Evolutionary conservation across 2,329 filamentous ascomycete species (phyloP).

Genomic region (Penicillium italicum): DNA sequence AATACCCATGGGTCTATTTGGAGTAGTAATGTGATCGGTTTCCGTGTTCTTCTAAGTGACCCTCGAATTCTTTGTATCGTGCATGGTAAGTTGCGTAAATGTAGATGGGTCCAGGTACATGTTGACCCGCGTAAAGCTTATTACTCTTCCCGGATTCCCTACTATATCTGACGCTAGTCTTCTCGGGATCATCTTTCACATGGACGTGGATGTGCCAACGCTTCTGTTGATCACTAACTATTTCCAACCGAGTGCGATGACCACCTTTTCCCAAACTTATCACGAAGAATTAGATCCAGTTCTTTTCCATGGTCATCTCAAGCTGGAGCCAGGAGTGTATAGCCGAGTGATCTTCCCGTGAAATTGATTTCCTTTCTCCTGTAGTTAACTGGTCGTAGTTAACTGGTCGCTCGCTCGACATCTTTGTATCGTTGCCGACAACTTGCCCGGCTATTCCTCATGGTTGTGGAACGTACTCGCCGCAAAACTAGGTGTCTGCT

Average conservation of each 20-base stretch:
- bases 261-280: background rate
- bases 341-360: background rate
- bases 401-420: no score
- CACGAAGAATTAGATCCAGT: background rate
- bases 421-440: no score
- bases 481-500: background rate
- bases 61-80: slow-evolving; percentile 6
- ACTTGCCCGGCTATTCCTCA: no score
- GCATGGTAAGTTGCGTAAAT: slow-evolving; percentile 10
- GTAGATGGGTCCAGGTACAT: slow-evolving; percentile 1
- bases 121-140: background rate
- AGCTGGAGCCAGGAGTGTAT: no score
- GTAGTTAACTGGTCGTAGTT: no score
- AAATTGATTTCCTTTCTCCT: background rate
- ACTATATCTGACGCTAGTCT: background rate
- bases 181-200: no score
- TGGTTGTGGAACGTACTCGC: background rate
- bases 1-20: slow-evolving; percentile 26
- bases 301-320: background rate
- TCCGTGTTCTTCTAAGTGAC: slow-evolving; percentile 15
- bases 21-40: slow-evolving; percentile 30
- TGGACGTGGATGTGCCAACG: background rate
- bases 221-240: background rate
- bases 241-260: background rate
- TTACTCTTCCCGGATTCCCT: background rate